phyloP scores from a whole-genome alignment of 371 early-diverging fungal species.

The Circinella umbellata region DNA sequence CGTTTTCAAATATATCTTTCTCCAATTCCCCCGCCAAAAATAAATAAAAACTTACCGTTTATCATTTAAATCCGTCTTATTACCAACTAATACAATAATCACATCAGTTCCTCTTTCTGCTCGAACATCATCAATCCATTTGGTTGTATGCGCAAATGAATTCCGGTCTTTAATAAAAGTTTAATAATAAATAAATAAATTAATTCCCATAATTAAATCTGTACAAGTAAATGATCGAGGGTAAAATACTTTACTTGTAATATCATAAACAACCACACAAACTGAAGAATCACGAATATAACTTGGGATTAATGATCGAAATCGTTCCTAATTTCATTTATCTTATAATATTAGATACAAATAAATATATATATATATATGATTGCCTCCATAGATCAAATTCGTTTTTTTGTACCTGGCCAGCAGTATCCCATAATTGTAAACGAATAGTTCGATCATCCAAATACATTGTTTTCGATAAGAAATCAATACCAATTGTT shows the following conservation, averaged over 20 bases:
- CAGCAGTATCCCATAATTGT: constrained; percentile 99
- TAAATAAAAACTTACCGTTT: constrained; percentile 61
- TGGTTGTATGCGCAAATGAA: constrained; percentile 89
- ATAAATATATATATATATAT: too few relatives aligned
- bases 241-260: constrained; percentile 64
- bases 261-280: constrained; percentile 98
- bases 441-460: constrained; percentile 96
- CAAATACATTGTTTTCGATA: constrained; percentile 98
- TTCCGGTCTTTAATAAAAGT: constrained; percentile 43
- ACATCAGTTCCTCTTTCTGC: constrained; percentile 94
- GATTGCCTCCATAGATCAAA: too few relatives aligned
- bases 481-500: constrained; percentile 99
- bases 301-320: constrained; percentile 96
- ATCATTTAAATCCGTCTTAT: constrained; percentile 95
- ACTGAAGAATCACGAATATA: constrained; percentile 99
- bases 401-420: constrained; percentile 74
- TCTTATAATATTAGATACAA: background rate
- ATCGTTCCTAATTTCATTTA: constrained; percentile 83
- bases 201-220: too few relatives aligned
- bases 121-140: constrained; percentile 98
- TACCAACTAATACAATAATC: constrained; percentile 95
- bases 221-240: background rate
- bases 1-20: too few relatives aligned
- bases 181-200: too few relatives aligned
- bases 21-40: too few relatives aligned